Percentiles rank a stretch among this genome's conserved stretches.
phyloP scores from a whole-genome alignment of 495 filamentous ascomycete genomes.

The Podospora fimiseda region DNA sequence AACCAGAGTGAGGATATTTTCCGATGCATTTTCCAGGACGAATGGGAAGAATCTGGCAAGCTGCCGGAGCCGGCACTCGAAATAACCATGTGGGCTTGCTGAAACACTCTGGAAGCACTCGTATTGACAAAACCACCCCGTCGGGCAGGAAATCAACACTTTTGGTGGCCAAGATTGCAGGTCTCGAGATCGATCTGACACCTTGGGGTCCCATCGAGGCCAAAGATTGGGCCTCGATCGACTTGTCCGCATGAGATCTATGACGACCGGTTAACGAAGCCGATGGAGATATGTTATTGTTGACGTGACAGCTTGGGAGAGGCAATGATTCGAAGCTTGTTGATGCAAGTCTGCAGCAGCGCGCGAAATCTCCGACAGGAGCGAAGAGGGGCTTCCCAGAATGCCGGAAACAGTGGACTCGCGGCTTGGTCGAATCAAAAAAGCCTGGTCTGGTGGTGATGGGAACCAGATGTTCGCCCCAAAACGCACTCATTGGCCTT shows the following conservation, averaged over 20 bases:
- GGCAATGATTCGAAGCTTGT: constrained; percentile 3
- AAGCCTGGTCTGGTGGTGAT: too few relatives aligned
- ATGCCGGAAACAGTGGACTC: constrained; percentile 11
- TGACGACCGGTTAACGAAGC: constrained; percentile 10
- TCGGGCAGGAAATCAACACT: constrained; percentile 21
- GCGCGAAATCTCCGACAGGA: constrained; percentile 4
- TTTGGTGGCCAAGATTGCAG: constrained; percentile 11
- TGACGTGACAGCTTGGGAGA: constrained; percentile 11
- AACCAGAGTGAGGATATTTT: background rate
- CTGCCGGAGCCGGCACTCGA: constrained; percentile 4
- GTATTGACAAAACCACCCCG: constrained; percentile 19
- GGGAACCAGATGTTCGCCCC: too few relatives aligned
- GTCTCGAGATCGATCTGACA: constrained; percentile 20
- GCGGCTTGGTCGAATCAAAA: constrained; percentile 13
- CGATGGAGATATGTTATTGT: constrained; percentile 4
- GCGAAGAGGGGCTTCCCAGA: constrained; percentile 8
- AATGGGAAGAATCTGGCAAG: constrained; percentile 7
- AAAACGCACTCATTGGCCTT: constrained; percentile 6
- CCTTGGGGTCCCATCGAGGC: constrained; percentile 11
- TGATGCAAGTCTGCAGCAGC: constrained; percentile 8
- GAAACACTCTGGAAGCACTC: constrained; percentile 1
- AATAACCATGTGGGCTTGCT: constrained; percentile 14
- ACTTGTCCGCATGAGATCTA: constrained; percentile 14
- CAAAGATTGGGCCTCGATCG: constrained; percentile 20
- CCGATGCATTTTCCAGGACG: constrained; percentile 7